Evolutionary conservation across 2,329 filamentous ascomycete species (phyloP), one percentile per base, ranked within the genome.

Genomic region (Phaeomoniella chlamydospora): DNA sequence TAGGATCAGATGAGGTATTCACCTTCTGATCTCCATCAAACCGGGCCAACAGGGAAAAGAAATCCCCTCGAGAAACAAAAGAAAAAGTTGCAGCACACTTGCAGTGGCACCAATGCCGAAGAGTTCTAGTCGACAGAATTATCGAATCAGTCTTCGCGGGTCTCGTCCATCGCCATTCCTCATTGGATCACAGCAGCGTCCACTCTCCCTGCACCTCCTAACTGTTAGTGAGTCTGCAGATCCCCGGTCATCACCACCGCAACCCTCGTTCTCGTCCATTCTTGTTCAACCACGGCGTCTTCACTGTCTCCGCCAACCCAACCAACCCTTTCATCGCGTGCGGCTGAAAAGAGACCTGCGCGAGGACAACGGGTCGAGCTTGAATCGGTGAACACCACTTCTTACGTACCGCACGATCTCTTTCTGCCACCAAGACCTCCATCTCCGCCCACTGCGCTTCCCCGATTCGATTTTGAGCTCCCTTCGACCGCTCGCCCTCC

Each of bases 321-420:
- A n/a, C 34, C 37, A 40, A 32, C 22, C 39, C 29, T 56, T 53
- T 52, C 58, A 55, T 46, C 57, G 55, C 45, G 55, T 52, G 45
- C 53, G 56, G 45, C 50, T 52, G 48, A 59, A 57, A 49, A 52
- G 36, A 43, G 42, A 36, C 44, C 47, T 18, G 44, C 37, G 26
- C 45, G 44, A 41, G 37, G 49, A 39, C 39, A 43, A 13, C 40
- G 45, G 16, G 42, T 46, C 29, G 43, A 41, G 12, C 39, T 45
- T 14, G n/a, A 32, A 16, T 10, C 31, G 6, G 13, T 13, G 13
- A 13, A 32, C 10, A 13, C 31, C 6, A 30, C 37, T 40, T 29
- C 43, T 26, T n/a, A 26, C 43, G 13, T 41, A 41, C 31, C 33
- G 41, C 39, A 39, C 35, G 37, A 38, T 38, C 42, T 39, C 29